Base-by-base conservation (phyloP, 2,329 filamentous ascomycete species). In the Talaromyces sp. region DNA sequence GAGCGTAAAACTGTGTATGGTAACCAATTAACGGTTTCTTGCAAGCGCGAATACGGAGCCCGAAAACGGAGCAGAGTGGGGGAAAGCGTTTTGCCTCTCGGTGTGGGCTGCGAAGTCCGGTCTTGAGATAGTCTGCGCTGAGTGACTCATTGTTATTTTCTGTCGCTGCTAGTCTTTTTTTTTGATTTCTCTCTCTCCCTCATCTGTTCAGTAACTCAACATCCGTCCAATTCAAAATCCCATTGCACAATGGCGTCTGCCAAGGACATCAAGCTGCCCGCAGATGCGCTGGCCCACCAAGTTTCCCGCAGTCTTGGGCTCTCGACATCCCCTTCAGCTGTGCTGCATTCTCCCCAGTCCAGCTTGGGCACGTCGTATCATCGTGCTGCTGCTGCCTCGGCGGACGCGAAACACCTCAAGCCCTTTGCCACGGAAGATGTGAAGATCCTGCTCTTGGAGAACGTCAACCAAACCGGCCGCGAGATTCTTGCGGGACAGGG, bases 391-490 rank as follows among this genome's bases (percentile, higher is more conserved):
- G 55, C 57, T 22, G 44, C 42, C 27, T 70, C 78, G 67, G 66
- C 78, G 39, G 77, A 80, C 59, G 70, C 75, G 17, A 97, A 96
- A 79, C 89, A 89, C 68, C 81, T 99, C 68, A 97, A 97, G 81
- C 95, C 95, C 17, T 99, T 99, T 79, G 89, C 93, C 73, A 95
- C 92, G 25, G 88, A 93, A 72, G 93, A 98, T 73, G 92, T 99
- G 79, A 98, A 97, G 81, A 96, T 99, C 61, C 80, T 99, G 61
- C 84, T 99, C 19, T 82, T 99, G 33, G 95, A 99, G 76, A 99
- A 98, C 78, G 91, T 99, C 72, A 99, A 99, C 75, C 82, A 91
- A 77, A 91, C 92, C 27, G 95, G 95, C 15, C 85, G 87, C 70
- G 88, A 96, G 54, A 93, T 97, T 61, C 82, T 99, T 62, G 85